Percentiles rank a stretch among this genome's conserved stretches.
Evolutionary conservation across 1,139 yeast genomes (phyloP).

Genomic region (Protomyces gravidus): DNA sequence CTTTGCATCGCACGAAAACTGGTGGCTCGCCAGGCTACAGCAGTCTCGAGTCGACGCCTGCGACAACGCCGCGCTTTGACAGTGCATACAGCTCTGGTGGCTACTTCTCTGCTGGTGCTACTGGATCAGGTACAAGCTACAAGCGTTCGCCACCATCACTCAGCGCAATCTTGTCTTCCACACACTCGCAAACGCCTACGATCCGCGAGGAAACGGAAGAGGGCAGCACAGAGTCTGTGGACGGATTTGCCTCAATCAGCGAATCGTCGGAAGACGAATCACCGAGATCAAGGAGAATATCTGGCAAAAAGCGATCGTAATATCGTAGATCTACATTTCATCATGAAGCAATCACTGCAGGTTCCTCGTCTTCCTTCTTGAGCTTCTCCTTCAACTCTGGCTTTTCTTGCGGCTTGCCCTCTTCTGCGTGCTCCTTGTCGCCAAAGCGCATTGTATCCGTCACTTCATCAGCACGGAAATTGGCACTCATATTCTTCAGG

Average conservation of each 20-base stretch:
- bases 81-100: not conserved
- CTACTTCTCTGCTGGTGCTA: not conserved
- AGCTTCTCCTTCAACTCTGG: constrained; percentile 24
- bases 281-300: not conserved
- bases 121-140: not conserved
- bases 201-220: not conserved
- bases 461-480: constrained; percentile 18
- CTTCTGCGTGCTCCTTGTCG: constrained; percentile 11
- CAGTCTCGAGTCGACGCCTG: not conserved
- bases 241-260: not conserved
- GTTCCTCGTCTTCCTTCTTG: constrained; percentile 19
- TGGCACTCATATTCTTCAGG: constrained; percentile 38
- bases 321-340: not conserved
- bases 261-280: not conserved
- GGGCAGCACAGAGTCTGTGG: not conserved
- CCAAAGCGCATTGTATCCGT: constrained; percentile 17
- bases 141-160: not conserved
- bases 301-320: not conserved
- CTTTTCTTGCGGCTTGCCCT: constrained; percentile 4
- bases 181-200: not conserved
- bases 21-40: not conserved
- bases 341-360: constrained; percentile 22
- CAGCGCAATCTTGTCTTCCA: not conserved
- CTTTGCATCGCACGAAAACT: not conserved
- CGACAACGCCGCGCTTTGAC: not conserved